Evolutionary conservation across 495 filamentous ascomycete species (phyloP).

Genomic region (Trichoderma gamsii): DNA sequence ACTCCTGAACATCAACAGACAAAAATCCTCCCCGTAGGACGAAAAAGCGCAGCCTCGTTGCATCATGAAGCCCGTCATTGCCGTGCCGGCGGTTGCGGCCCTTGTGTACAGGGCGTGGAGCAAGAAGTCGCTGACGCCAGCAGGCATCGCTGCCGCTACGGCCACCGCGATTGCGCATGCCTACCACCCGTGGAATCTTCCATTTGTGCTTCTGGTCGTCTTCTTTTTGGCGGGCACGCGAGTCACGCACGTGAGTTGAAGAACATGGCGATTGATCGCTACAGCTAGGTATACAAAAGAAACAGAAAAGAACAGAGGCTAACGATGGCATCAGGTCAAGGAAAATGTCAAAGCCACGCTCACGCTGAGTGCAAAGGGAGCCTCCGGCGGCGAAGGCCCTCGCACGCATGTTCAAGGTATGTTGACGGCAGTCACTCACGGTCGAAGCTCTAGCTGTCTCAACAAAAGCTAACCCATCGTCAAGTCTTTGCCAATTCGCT

Average conservation of each 20-base stretch:
- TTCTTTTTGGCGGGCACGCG: constrained; percentile 84
- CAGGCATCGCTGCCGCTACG: constrained; percentile 60
- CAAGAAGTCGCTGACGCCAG: constrained; percentile 69
- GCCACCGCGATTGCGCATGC: constrained; percentile 75
- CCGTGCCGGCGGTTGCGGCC: constrained; percentile 54
- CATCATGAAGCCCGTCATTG: constrained; percentile 65
- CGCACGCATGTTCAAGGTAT: constrained; percentile 70
- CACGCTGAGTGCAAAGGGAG: constrained; percentile 68
- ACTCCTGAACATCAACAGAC: background rate
- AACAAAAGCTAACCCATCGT: constrained; percentile 14
- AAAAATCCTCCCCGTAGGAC: background rate
- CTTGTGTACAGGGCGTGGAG: constrained; percentile 66
- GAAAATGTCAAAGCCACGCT: constrained; percentile 75
- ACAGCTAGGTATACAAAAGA: background rate
- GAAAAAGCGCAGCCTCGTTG: constrained; percentile 12
- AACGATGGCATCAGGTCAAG: constrained; percentile 55
- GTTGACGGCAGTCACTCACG: background rate
- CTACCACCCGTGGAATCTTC: constrained; percentile 84
- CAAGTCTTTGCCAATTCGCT: constrained; percentile 77
- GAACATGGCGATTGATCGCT: background rate
- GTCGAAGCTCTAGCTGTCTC: background rate
- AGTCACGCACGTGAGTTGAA: constrained; percentile 63
- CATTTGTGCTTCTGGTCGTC: constrained; percentile 70
- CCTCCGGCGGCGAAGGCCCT: constrained; percentile 68
- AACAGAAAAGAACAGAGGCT: background rate